phyloP scores from a whole-genome alignment of 345 rosid genomes.

The Pelargonium nanum region DNA sequence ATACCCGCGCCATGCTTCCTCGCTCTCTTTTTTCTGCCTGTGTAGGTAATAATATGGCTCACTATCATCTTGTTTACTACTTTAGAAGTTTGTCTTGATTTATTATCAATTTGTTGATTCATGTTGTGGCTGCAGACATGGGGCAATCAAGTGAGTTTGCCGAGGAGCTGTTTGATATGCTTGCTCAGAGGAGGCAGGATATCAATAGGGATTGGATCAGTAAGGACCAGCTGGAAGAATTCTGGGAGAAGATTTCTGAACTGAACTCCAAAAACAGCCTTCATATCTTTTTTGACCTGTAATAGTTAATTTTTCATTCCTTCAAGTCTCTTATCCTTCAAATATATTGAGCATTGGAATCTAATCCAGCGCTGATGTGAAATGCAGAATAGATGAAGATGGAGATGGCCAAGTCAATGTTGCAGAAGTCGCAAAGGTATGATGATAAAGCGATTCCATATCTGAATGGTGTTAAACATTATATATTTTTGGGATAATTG shows the following conservation, averaged over 20 bases:
- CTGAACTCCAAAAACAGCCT: slow-evolving; percentile 86
- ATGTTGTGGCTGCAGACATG: no score
- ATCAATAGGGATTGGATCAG: slow-evolving; percentile 50
- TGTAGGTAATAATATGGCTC: no score
- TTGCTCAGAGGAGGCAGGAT: slow-evolving; percentile 54
- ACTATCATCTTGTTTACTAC: no score
- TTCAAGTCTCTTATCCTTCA: no score
- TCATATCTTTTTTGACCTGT: slow-evolving; percentile 86
- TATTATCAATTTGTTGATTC: no score
- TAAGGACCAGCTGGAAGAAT: slow-evolving; percentile 48
- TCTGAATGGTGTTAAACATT: background rate
- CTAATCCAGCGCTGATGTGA: no score
- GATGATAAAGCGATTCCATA: no score
- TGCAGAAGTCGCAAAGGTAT: slow-evolving; percentile 50
- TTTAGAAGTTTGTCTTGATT: no score
- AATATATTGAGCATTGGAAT: background rate
- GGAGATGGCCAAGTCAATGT: slow-evolving; percentile 75
- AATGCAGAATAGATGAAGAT: slow-evolving; percentile 40
- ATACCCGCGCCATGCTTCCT: no score
- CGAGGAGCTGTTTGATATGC: slow-evolving; percentile 53
- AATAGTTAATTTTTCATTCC: background rate
- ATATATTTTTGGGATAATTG: background rate
- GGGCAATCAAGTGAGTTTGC: slow-evolving; percentile 87
- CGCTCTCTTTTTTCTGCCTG: no score
- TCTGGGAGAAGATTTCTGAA: slow-evolving; percentile 74